Conservation (phyloP, 2,329 filamentous ascomycete species). For the Talaromyces sp. region DNA sequence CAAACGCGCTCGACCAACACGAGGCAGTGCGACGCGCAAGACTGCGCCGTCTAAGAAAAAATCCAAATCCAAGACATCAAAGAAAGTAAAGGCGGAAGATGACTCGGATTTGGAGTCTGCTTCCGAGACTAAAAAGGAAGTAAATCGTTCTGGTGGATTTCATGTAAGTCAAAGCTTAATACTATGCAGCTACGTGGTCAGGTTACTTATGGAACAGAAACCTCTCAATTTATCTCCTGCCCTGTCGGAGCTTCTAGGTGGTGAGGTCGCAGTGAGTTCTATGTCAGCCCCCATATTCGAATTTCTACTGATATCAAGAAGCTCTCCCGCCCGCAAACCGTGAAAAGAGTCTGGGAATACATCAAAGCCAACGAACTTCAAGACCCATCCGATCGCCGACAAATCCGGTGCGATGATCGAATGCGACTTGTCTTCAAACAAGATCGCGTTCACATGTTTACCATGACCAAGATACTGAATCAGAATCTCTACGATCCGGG, state of each 20-base stretch:
- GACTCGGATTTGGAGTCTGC: constrained; percentile 72
- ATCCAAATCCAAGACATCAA: constrained; percentile 52
- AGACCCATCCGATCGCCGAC: constrained; percentile 84
- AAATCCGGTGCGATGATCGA: constrained; percentile 87
- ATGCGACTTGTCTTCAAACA: constrained; percentile 92
- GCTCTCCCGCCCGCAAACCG: constrained; percentile 89
- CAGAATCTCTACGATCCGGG: constrained; percentile 84
- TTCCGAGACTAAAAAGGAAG: constrained; percentile 57
- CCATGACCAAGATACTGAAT: constrained; percentile 95
- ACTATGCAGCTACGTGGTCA: background rate
- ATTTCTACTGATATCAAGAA: constrained; percentile 35
- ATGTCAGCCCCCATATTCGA: background rate
- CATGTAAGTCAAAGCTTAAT: constrained; percentile 54
- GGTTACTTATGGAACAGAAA: constrained; percentile 34
- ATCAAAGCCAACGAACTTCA: constrained; percentile 87
- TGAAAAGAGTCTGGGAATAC: constrained; percentile 94
- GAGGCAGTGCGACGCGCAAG: constrained; percentile 64
- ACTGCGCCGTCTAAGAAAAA: constrained; percentile 62
- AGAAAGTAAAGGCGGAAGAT: constrained; percentile 72
- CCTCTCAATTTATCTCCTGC: constrained; percentile 45
- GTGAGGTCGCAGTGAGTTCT: constrained; percentile 41
- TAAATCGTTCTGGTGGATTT: constrained; percentile 80
- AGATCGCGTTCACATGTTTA: constrained; percentile 94
- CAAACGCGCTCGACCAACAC: constrained; percentile 67
- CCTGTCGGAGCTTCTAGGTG: constrained; percentile 43